A percentile compares a stretch with the other conserved stretches of the same genome.
phyloP scores from a whole-genome alignment of 441 rosid genomes.

The Populus hybrid region DNA sequence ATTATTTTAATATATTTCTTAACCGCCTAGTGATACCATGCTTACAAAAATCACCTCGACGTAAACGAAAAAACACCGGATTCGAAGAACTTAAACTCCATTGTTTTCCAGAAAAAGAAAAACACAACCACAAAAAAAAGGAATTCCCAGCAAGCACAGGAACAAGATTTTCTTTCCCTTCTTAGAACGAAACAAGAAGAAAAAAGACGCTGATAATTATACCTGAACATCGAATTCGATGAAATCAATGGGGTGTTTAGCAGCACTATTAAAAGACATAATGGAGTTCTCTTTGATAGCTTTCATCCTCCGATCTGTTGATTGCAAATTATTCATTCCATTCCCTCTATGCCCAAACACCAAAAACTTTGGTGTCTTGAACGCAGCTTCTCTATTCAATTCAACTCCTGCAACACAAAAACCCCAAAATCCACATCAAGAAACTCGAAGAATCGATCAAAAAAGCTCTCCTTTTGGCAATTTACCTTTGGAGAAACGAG shows the following conservation, averaged over 20 bases:
- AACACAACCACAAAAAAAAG: not conserved
- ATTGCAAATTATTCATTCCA: conserved; percentile 68
- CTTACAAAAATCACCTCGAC: too few relatives aligned
- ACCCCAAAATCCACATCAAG: not conserved
- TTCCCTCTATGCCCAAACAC: conserved; percentile 85
- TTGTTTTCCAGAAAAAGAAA: too few relatives aligned
- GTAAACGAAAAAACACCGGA: not conserved
- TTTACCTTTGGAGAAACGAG: conserved; percentile 25
- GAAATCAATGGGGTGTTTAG: conserved; percentile 66
- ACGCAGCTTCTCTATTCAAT: conserved; percentile 25
- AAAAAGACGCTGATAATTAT: not conserved
- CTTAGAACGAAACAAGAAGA: not conserved
- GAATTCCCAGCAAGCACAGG: not conserved
- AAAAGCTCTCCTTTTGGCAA: not conserved
- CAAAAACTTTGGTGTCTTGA: conserved; percentile 58
- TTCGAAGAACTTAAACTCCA: too few relatives aligned
- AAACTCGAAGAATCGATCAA: not conserved
- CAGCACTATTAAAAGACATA: conserved; percentile 67
- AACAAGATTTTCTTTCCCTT: not conserved
- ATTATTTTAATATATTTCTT: too few relatives aligned
- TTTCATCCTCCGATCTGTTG: conserved; percentile 65
- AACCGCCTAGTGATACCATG: too few relatives aligned
- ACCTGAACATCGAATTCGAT: conserved; percentile 98
- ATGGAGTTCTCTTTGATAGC: conserved; percentile 75
- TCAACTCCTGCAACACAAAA: conserved; percentile 38